Percentiles rank a stretch among this genome's conserved stretches.
Evolutionary conservation across 179 eudicot genomes (phyloP).

Genomic region (Beta corolliflora): DNA sequence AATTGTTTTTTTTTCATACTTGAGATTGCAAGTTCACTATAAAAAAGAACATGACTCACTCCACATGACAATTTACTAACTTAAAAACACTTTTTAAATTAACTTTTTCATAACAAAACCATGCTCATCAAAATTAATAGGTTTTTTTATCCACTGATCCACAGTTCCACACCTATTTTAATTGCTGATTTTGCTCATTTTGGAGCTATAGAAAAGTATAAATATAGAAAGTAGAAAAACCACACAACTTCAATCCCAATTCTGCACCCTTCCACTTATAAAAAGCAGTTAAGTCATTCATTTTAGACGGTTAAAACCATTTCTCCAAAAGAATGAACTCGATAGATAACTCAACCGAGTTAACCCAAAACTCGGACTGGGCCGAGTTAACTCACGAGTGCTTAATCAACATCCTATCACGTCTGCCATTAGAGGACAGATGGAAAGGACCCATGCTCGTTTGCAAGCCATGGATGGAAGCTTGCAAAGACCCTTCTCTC

Average conservation of each 20-base stretch:
- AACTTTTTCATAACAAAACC: too few species aligned
- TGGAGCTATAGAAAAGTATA: too few species aligned
- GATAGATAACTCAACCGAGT: slow-evolving; percentile 18
- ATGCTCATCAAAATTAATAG: too few species aligned
- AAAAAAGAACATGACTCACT: too few species aligned
- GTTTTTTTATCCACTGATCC: too few species aligned
- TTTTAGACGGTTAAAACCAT: not conserved
- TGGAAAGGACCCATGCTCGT: slow-evolving; percentile 69
- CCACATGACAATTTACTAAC: too few species aligned
- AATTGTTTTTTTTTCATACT: too few species aligned
- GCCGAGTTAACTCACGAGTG: slow-evolving; percentile 79
- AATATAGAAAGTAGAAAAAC: too few species aligned
- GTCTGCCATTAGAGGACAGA: slow-evolving; percentile 61
- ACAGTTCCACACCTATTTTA: not conserved
- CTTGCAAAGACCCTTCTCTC: slow-evolving; percentile 67
- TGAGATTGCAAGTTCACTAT: too few species aligned
- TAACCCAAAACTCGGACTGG: slow-evolving; percentile 42
- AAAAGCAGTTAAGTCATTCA: not conserved
- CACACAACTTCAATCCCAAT: not conserved
- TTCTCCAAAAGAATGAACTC: slow-evolving; percentile 10
- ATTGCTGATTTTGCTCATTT: too few species aligned
- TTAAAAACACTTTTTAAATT: too few species aligned
- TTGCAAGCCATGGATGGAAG: slow-evolving; percentile 75
- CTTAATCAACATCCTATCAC: slow-evolving; percentile 67
- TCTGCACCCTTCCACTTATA: not conserved